These are phyloP conservation scores for Casuarina equisetifolia DNA, from an alignment of 306 rosid genomes.

Conservation along the genomic window DNA sequence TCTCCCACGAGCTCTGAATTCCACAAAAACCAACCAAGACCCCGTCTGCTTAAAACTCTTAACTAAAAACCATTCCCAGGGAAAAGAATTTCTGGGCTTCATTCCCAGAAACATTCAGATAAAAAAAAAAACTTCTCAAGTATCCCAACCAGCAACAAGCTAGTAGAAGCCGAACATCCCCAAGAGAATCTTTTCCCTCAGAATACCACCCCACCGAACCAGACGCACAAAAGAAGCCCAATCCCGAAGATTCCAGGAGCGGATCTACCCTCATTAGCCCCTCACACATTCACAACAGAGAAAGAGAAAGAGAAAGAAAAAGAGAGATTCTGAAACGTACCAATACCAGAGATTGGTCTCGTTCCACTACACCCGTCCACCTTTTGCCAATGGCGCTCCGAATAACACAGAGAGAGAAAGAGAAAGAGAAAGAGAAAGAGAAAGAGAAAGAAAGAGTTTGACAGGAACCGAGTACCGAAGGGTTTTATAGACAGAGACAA, in stretches of 20 bases:
- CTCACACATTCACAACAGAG: neutral
- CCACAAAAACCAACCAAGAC: neutral
- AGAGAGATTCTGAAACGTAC: conserved; percentile 12
- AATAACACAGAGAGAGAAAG: conserved; percentile 1
- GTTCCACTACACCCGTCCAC: neutral
- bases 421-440: neutral
- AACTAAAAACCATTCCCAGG: neutral
- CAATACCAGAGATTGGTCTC: neutral
- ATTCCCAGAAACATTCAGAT: too few relatives aligned
- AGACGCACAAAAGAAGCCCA: neutral
- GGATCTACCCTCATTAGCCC: neutral
- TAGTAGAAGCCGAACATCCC: too few relatives aligned
- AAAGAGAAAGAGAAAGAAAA: neutral
- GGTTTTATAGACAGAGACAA: too few relatives aligned
- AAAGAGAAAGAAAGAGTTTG: neutral
- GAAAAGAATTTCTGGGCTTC: neutral
- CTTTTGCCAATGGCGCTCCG: conserved; percentile 20
- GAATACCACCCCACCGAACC: neutral
- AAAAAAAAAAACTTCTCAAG: too few relatives aligned
- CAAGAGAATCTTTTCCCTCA: conserved; percentile 1
- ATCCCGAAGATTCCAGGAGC: neutral
- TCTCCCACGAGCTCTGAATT: neutral
- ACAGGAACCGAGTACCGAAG: too few relatives aligned
- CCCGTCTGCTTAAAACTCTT: neutral
- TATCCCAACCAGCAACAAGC: too few relatives aligned